Evolutionary conservation across 352 stramenopile genomes (phyloP).

Genomic region (Globisporangium camurandrum): DNA sequence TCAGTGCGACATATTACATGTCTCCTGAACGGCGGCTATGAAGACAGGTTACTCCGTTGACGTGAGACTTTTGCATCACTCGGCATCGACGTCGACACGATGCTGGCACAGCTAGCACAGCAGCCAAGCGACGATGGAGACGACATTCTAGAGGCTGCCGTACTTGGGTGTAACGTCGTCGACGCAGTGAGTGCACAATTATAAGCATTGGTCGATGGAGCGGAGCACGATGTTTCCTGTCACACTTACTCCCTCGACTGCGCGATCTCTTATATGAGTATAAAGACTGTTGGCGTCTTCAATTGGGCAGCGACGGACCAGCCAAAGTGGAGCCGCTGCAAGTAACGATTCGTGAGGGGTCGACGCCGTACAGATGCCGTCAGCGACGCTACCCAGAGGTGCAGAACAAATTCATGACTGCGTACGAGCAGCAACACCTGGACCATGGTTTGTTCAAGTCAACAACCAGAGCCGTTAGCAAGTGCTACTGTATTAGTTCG

Average conservation of each 20-base stretch:
- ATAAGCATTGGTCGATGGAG: neutral
- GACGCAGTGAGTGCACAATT: neutral
- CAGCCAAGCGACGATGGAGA: constrained; percentile 6
- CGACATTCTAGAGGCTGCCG: constrained; percentile 4
- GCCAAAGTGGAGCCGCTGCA: neutral
- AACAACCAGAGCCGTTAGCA: constrained; percentile 10
- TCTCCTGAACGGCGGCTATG: neutral
- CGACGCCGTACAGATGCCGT: neutral
- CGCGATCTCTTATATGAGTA: neutral
- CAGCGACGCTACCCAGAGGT: neutral
- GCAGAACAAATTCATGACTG: neutral
- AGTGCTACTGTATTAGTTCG: constrained; percentile 6
- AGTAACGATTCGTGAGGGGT: neutral
- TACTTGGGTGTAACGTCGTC: neutral
- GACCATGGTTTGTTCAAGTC: neutral
- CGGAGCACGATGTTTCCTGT: neutral
- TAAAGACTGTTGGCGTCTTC: neutral
- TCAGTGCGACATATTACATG: constrained; percentile 7
- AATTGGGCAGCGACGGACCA: neutral
- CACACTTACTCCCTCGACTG: neutral
- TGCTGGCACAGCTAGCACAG: constrained; percentile 7
- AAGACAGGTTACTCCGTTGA: neutral
- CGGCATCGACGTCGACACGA: constrained; percentile 6
- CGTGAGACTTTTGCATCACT: constrained; percentile 7
- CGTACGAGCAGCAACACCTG: neutral